phyloP scores from a whole-genome alignment of 2,329 filamentous ascomycete genomes.

The Pseudogymnoascus sp. region DNA sequence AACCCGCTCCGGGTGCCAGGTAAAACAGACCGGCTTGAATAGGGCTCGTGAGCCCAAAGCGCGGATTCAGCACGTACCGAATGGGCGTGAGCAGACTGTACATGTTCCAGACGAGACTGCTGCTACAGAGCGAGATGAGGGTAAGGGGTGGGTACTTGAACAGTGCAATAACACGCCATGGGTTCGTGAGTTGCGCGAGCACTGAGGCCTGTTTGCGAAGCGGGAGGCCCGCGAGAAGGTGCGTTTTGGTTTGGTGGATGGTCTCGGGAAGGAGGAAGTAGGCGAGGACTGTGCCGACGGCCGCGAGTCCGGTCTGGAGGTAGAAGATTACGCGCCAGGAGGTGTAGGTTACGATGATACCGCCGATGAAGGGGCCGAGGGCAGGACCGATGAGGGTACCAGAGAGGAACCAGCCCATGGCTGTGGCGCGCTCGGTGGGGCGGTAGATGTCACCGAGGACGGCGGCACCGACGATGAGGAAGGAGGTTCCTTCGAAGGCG shows the following conservation, averaged over 20 bases:
- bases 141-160: slow-evolving; percentile 63
- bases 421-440: slow-evolving; percentile 60
- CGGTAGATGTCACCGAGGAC: slow-evolving; percentile 61
- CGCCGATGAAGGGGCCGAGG: slow-evolving; percentile 61
- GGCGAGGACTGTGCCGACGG: slow-evolving; percentile 47
- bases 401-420: slow-evolving; percentile 63
- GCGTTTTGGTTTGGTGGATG: slow-evolving; percentile 53
- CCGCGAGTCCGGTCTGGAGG: slow-evolving; percentile 62
- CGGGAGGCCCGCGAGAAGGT: slow-evolving; percentile 50
- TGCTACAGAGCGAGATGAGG: slow-evolving; percentile 50
- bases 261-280: slow-evolving; percentile 65
- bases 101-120: slow-evolving; percentile 66
- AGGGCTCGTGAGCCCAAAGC: slow-evolving; percentile 58
- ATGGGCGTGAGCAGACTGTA: slow-evolving; percentile 61
- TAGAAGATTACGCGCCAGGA: slow-evolving; percentile 71
- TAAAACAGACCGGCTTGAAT: slow-evolving; percentile 65
- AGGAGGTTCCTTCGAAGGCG: slow-evolving; percentile 66
- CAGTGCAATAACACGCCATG: slow-evolving; percentile 52
- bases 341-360: slow-evolving; percentile 66
- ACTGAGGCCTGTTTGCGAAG: slow-evolving; percentile 40
- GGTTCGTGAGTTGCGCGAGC: slow-evolving; percentile 57
- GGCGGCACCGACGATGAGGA: slow-evolving; percentile 62
- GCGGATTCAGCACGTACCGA: slow-evolving; percentile 64
- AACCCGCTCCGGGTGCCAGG: slow-evolving; percentile 62
- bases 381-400: slow-evolving; percentile 65